Base-by-base conservation (phyloP, 176 grass and related monocot genomes). In the Poa annua region DNA sequence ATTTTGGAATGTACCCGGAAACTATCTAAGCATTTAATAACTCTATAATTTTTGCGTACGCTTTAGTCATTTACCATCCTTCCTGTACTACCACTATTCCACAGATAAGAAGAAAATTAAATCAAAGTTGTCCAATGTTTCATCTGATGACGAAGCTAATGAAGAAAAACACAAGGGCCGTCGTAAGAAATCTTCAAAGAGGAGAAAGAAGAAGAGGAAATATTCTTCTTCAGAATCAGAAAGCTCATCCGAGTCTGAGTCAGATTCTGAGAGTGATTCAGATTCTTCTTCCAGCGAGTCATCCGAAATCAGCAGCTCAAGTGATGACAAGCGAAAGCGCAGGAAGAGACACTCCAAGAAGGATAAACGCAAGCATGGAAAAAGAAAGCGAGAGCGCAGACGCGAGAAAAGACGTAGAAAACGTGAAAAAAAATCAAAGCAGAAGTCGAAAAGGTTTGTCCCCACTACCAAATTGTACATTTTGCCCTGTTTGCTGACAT, bases 291-390 rank as follows among this genome's bases (percentile, higher is more conserved):
- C 97, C 29, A 93, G 89, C 47, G 88, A 91, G 20, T 82, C 78
- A 24, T 94, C 97, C 54, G 93, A 94, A 84, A 48, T 94, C 69
- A 99, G 97, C 73, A 95, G 91, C 57, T 99, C 97, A 88, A 96
- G 93, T 85, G 91, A 94, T 85, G 97, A 96, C 42, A 75, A 89
- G 57, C 89, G 89, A 70, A 91, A 71, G 78, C 86, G 59, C 34
- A 86, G 70, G 81, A 99, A 85, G 89, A 95, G 81, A 61, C 81
- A 84, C 52, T 90, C 85, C 1, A 99, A 80, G 75, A 90, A 76
- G 83, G 89, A 90, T 36, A 98, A 99, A 68, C 74, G 75, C 63
- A 99, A 94, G 85, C 91, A 76, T 67, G 75, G 80, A 71, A 96
- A 82, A 86, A 85, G 97, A 85, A 96, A 88, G 83, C 92, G 85